These are phyloP conservation scores for Neonectria hederae DNA, from an alignment of 2,329 filamentous ascomycete genomes.

Conservation along the genomic window DNA sequence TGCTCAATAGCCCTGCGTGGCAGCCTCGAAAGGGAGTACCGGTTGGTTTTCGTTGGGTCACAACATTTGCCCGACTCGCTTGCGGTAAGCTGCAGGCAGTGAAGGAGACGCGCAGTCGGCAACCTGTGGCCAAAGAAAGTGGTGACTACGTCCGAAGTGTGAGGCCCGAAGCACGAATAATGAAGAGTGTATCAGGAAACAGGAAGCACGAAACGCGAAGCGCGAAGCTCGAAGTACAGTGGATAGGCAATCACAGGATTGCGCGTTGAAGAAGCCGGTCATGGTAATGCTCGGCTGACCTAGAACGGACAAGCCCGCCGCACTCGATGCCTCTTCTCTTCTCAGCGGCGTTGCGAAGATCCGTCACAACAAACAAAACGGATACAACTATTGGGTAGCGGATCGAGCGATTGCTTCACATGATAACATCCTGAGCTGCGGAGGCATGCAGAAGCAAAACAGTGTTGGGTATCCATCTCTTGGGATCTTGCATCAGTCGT, in stretches of 20 bases:
- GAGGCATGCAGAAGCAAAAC: conserved; percentile 12
- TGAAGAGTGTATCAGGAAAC: not conserved
- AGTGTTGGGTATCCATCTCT: not conserved
- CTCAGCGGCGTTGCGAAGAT: not conserved
- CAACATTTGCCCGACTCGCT: conserved; percentile 5
- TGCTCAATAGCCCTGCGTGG: not conserved
- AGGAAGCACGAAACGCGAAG: not conserved
- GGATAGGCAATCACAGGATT: conserved; percentile 16
- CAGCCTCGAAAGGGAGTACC: not conserved
- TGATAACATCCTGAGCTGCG: conserved; percentile 12
- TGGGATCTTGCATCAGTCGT: not conserved
- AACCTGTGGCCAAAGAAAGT: not conserved
- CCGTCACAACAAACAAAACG: conserved; percentile 1
- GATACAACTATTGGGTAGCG: not conserved
- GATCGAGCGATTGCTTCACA: not conserved
- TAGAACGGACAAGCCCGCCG: conserved; percentile 1
- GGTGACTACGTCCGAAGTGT: not conserved
- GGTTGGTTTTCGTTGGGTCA: conserved; percentile 11
- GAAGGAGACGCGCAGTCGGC: conserved; percentile 26
- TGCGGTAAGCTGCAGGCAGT: conserved; percentile 30
- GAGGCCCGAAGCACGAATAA: not conserved
- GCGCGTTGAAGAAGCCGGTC: conserved; percentile 2
- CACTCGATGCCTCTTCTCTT: not conserved
- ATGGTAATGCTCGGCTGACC: not conserved
- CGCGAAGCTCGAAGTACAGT: not conserved